Conservation (phyloP, 306 rosid genomes). For the Lotus japonicus region DNA sequence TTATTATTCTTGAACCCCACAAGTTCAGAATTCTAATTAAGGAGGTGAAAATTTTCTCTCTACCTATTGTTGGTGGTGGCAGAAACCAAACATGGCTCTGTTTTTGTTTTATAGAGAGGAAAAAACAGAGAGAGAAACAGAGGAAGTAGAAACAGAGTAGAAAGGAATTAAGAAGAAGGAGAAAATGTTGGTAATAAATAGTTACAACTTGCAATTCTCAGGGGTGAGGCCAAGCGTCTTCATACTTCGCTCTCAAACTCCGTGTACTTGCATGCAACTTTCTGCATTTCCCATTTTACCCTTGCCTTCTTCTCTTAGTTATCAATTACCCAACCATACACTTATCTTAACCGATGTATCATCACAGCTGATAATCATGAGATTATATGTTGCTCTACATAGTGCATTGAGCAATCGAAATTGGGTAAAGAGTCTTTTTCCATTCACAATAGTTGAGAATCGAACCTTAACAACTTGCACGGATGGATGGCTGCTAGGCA, state of each 20-base stretch:
- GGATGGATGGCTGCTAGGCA: too few species aligned
- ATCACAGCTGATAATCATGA: too few species aligned
- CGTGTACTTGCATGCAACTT: conserved; percentile 63
- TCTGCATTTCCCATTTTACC: conserved; percentile 39
- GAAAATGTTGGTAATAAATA: conserved; percentile 46
- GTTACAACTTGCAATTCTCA: conserved; percentile 32
- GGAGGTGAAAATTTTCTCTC: neutral
- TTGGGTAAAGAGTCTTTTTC: too few species aligned
- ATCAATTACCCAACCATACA: conserved; percentile 7
- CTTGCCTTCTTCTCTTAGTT: neutral
- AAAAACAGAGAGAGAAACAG: neutral
- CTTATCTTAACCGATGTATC: too few species aligned
- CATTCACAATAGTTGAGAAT: too few species aligned
- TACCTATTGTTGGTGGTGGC: neutral
- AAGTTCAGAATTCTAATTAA: too few species aligned
- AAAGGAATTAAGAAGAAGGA: neutral
- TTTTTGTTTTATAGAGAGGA: neutral
- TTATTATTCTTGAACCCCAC: too few species aligned
- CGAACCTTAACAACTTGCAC: too few species aligned
- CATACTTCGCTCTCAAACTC: conserved; percentile 24
- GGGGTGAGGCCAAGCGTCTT: conserved; percentile 50
- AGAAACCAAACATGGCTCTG: conserved; percentile 18
- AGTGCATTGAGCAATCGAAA: too few species aligned
- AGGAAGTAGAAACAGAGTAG: conserved; percentile 5
- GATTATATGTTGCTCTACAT: too few species aligned